phyloP scores from a whole-genome alignment of 257 asterid species.

The Salvia miltiorrhiza region DNA sequence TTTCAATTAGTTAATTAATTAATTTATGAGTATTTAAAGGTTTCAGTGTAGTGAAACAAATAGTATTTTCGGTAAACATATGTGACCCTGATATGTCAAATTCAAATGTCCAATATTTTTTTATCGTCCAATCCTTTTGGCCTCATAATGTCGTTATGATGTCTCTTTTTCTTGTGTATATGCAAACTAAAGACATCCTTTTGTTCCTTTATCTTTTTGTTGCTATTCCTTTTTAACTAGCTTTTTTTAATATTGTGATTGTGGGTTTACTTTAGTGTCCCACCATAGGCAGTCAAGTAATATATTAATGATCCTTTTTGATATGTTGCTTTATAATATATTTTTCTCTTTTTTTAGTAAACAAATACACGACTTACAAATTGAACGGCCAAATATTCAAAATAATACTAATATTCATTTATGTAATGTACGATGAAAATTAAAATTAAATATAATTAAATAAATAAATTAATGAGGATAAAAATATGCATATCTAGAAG shows the following conservation, averaged over 20 bases:
- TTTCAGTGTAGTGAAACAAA: no score
- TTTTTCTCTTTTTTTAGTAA: no score
- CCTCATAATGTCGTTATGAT: constrained; percentile 5
- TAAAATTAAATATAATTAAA: no score
- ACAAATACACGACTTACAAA: no score
- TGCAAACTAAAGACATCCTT: not conserved
- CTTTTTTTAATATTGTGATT: not conserved
- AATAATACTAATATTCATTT: no score
- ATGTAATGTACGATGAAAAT: no score
- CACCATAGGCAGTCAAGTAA: not conserved
- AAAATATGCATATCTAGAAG: no score
- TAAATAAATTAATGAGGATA: no score
- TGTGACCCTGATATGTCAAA: not conserved
- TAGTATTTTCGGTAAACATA: not conserved
- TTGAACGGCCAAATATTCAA: no score
- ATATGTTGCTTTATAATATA: no score
- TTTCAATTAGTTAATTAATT: no score
- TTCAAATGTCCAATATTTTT: not conserved
- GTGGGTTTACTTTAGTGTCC: not conserved
- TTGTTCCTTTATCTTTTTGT: not conserved
- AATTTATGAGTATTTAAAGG: no score
- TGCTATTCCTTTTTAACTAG: not conserved
- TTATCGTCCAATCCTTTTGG: not conserved
- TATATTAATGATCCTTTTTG: not conserved
- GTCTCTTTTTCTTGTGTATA: not conserved